These are phyloP conservation scores for Hebeloma cylindrosporum DNA, from an alignment of 768 basidiomycete genomes.

Conservation along the genomic window DNA sequence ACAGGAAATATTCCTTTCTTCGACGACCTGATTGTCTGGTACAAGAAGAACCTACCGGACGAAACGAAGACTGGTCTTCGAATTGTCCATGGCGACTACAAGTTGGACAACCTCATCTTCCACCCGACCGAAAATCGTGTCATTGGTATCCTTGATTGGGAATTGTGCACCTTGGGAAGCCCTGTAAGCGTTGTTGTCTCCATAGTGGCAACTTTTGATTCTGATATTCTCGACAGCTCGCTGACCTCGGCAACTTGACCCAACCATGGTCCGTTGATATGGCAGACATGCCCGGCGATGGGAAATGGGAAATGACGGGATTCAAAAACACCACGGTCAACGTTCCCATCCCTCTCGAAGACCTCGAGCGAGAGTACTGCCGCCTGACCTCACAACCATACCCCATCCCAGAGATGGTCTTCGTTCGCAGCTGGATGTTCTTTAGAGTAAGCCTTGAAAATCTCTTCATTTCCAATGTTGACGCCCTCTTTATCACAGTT, in stretches of 20 bases:
- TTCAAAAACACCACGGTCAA: constrained; percentile 62
- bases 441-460: constrained; percentile 57
- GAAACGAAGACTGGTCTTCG: constrained; percentile 72
- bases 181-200: constrained; percentile 54
- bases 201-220: neutral
- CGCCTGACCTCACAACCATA: constrained; percentile 61
- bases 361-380: constrained; percentile 83
- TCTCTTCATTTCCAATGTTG: neutral
- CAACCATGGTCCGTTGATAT: constrained; percentile 74
- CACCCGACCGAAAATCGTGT: constrained; percentile 90
- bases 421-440: constrained; percentile 83
- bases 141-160: constrained; percentile 97
- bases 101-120: constrained; percentile 96
- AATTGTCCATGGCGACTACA: constrained; percentile 98
- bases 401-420: constrained; percentile 77
- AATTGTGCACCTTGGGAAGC: constrained; percentile 92
- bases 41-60: constrained; percentile 69
- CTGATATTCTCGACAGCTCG: constrained; percentile 50
- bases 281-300: constrained; percentile 33
- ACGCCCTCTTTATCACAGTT: constrained; percentile 34
- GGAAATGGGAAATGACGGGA: constrained; percentile 39
- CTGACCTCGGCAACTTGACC: constrained; percentile 89
- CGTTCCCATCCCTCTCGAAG: constrained; percentile 65
- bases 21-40: constrained; percentile 75
- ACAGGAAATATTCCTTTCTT: constrained; percentile 77